Evolutionary conservation across 805 yeast genomes (phyloP), one percentile per base, ranked within the genome.

Genomic region (Pichia scutulata): DNA sequence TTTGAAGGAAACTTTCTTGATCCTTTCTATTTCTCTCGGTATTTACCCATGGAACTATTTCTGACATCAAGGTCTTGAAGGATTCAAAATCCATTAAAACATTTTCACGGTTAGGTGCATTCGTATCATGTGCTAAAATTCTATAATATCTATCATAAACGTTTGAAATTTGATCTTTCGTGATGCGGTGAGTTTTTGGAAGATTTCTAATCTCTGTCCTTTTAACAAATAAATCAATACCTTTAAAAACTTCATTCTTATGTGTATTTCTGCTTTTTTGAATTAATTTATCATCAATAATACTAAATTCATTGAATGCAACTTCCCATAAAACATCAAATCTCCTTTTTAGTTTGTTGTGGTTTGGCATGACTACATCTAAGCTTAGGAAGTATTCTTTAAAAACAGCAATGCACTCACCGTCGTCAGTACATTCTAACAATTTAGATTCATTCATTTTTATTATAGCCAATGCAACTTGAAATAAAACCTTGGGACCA

Each of bases 251-350:
- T 43, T 82, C 79, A 57, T 82, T 81, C 65, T 89, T 82, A 64
- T 80, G 83, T 61, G 77, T 84, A 23, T 76, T 71, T 48, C 98
- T 77, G 59, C 82, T 84, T 51, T 77, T 84, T 22, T 73, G 75
- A 41, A 93, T 81, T 65, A 80, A 74, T 1, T 81, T 83, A 52
- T 90, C 96, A 30, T 88, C 82, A 22, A 93, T 77, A 7, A 81
- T 81, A 9, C 85, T 75, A 65, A 93, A 93, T 63, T 93, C 99
- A 60, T 85, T 85, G 70, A 92, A 90, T 0, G 99, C 93, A 2
- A 89, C 89, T 12, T 89, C 96, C 68, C 92, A 72, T 21, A 93
- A 74, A 57, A 87, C 93, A 67, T 92, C 97, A 66, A 93, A 93
- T 58, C 82, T 83, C 2, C 97, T 86, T 43, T 88, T 79, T 36